Evolutionary conservation across 2,329 filamentous ascomycete genomes (phyloP), one percentile per base, ranked within the genome.

Genomic region (Neofusicoccum umdonicola): DNA sequence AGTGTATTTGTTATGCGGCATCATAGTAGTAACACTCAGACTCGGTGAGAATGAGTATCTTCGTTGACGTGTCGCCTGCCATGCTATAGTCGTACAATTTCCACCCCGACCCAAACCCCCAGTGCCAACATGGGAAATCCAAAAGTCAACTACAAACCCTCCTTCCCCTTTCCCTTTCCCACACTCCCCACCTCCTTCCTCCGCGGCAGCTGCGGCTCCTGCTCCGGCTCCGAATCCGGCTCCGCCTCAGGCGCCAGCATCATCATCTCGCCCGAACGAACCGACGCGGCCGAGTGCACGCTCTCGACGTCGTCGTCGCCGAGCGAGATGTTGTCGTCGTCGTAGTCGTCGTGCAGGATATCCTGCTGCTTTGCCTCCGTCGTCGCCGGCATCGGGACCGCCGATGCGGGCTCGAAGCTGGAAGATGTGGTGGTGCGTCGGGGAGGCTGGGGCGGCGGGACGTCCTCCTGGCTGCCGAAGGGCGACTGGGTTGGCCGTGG

Each of bases 191-290:
- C 37, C 37, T 4, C 37, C 8, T 39, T 39, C 37, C 37, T 39
- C 39, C 15, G 12, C 31, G 6, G 4, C n/a, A 9, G 27, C 15
- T 9, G 27, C 8, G n/a, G 4, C 12, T 39, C 56, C 22, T 11
- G 11, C 42, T 64, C 52, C 15, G 34, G 31, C 11, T 64, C 62
- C 42, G 52, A 58, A 6, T 58, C 62, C 15, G 52, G 51, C n/a
- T 58, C 62, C 7, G 62, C 34, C 44, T 64, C 62, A 2, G 62
- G 62, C 9, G 52, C 62, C 17, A 64, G 44, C 34, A 57, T 50
- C 42, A 34, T 50, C 51, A 64, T 64, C 34, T 48, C 44, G 9
- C 12, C 42, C 9, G 52, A 45, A 9, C 42, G 15, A 1, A 34
- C 61, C 27, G 34, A 48, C 15, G 27, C 22, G 8, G 19, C 34